Base-by-base conservation (phyloP, 352 stramenopile genomes). In the Globisporangium camurandrum region DNA sequence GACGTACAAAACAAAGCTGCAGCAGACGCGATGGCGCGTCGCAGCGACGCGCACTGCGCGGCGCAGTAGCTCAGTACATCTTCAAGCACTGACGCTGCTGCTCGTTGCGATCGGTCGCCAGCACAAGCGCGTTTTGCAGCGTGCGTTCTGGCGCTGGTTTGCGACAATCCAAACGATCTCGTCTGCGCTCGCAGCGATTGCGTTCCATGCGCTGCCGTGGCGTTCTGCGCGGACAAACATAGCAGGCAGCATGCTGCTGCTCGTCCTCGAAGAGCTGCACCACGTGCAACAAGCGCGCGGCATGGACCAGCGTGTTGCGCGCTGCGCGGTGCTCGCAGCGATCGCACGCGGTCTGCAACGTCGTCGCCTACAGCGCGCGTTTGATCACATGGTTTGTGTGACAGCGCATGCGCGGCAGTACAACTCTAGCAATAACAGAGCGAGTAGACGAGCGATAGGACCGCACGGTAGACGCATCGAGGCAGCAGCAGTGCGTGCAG, bases 71-170 rank as follows among this genome's bases (percentile, higher is more conserved):
- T 19, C 37, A 11, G 5, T 31, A 22, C 47, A 37, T 0, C 5
- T 28, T 0, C 33, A 30, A 10, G 55, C 49, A 1, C 23, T 68
- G 34, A 46, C 49, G 17, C 47, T 50, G n/a, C 59, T 80, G 19
- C 24, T 60, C 12, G 46, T 58, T 1, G 48, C 50, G 27, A 22
- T 84, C 24, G 47, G 45, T 7, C 68, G 56, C 19, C 69, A 58
- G 6, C 51, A 77, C 45, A 51, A 39, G 10, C 27, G 19, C 1
- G 22, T 54, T 0, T 40, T 67, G 17, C 69, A 62, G 16, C 66
- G 60, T 40, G 54, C 73, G 17, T 31, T 83, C 11, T 85, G 73
- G 70, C 39, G 40, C n/a, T 85, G 73, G 73, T 69, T 83, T 38
- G 50, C 57, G 3, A 48, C 37, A 19, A 47, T 63, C 3, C 69